A percentile compares a stretch with the other conserved stretches of the same genome.
phyloP scores from a whole-genome alignment of 179 eudicot genomes.

The Monotropa hypopitys region DNA sequence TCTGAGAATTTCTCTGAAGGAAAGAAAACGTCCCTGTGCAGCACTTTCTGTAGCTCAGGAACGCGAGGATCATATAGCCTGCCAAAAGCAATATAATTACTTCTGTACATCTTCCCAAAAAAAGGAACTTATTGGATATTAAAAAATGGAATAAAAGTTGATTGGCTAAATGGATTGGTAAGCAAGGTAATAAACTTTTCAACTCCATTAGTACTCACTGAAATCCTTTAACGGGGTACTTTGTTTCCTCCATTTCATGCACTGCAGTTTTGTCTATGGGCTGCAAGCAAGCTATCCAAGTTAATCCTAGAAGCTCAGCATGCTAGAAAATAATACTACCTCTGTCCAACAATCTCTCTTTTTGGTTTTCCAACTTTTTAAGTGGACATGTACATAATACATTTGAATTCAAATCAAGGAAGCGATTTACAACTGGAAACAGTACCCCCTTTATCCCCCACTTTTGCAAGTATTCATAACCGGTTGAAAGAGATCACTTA shows the following conservation, averaged over 20 bases:
- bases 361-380: background rate
- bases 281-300: background rate
- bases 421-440: background rate
- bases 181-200: background rate
- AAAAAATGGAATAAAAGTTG: background rate
- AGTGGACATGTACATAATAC: background rate
- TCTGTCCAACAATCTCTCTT: background rate
- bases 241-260: background rate
- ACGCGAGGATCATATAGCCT: conserved; percentile 98
- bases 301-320: background rate
- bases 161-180: background rate
- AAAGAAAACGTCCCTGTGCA: conserved; percentile 65
- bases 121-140: background rate
- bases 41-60: conserved; percentile 53
- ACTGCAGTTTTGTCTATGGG: background rate
- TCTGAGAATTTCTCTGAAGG: conserved; percentile 68
- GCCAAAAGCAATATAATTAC: conserved; percentile 13
- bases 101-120: background rate
- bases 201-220: background rate
- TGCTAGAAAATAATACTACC: background rate
- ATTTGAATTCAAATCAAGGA: background rate
- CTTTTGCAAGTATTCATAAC: background rate
- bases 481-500: background rate
- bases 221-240: background rate
- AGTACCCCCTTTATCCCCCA: background rate